A percentile compares a stretch with the other conserved stretches of the same genome.
These are phyloP conservation scores for Ceratocystis cubensis DNA, from an alignment of 2,329 filamentous ascomycete species.

Conservation along the genomic window DNA sequence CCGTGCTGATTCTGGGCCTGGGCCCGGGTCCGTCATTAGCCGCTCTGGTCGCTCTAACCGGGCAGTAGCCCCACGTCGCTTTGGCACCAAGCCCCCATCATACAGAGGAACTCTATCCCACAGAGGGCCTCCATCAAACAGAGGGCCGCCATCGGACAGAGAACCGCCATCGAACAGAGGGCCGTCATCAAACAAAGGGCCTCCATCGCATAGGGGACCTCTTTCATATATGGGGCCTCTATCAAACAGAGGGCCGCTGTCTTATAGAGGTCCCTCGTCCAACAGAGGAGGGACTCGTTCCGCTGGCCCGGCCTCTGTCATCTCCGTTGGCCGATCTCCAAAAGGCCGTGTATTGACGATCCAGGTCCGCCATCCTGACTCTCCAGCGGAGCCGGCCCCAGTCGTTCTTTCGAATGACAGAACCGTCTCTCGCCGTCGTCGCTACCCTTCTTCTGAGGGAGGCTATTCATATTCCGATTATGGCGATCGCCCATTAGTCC, in stretches of 20 bases:
- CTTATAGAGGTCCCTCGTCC: not conserved
- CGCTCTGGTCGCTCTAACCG: not conserved
- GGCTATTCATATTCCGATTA: conserved; percentile 1
- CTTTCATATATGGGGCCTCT: not conserved
- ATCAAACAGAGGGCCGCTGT: not conserved
- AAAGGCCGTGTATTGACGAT: conserved; percentile 19
- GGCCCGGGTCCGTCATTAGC: not conserved
- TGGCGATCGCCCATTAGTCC: not conserved
- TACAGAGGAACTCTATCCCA: conserved; percentile 3
- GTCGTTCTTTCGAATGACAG: conserved; percentile 3
- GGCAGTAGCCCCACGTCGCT: not conserved
- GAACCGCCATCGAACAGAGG: not conserved
- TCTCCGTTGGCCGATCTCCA: conserved; percentile 1
- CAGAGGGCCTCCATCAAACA: not conserved
- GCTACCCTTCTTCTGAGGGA: not conserved
- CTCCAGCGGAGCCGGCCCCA: conserved; percentile 8
- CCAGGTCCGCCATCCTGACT: conserved; percentile 17
- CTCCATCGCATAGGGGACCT: not conserved
- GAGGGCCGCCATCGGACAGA: not conserved
- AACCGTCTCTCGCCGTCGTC: not conserved
- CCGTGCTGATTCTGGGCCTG: not conserved
- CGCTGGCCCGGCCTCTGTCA: conserved; percentile 4
- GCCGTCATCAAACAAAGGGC: not conserved
- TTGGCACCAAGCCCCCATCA: not conserved
- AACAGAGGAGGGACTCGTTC: conserved; percentile 2